phyloP scores from a whole-genome alignment of 2,329 filamentous ascomycete genomes.

The Fusarium bactridioides region DNA sequence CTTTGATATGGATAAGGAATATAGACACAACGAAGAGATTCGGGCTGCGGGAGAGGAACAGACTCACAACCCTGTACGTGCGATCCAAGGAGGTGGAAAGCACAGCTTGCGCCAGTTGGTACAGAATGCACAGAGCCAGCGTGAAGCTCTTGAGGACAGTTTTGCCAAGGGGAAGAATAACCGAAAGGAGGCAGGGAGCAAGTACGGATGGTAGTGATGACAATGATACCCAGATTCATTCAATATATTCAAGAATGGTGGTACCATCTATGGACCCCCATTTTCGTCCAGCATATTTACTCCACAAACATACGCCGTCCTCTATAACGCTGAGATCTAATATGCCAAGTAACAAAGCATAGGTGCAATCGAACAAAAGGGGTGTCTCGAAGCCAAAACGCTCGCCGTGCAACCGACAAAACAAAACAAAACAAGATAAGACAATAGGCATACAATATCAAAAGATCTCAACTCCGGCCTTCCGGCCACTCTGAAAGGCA shows the following conservation, averaged over 20 bases:
- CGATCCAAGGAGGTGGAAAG: constrained; percentile 79
- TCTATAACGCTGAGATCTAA: constrained; percentile 17
- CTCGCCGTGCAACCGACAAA: constrained; percentile 10
- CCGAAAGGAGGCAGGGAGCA: constrained; percentile 79
- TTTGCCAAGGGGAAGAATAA: constrained; percentile 84
- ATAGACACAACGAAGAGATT: constrained; percentile 81
- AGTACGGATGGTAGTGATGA: constrained; percentile 77
- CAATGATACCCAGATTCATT: constrained; percentile 36
- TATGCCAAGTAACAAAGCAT: constrained; percentile 5
- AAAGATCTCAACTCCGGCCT: constrained; percentile 55
- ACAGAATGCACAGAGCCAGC: constrained; percentile 80
- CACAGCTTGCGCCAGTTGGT: constrained; percentile 90
- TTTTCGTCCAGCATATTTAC: not conserved
- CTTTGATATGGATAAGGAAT: constrained; percentile 90
- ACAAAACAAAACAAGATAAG: not conserved
- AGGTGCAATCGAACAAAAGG: constrained; percentile 4
- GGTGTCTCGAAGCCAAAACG: constrained; percentile 18
- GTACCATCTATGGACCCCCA: not conserved
- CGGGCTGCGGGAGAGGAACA: constrained; percentile 74
- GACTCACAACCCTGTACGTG: constrained; percentile 83
- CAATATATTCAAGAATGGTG: constrained; percentile 13
- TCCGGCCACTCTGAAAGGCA: constrained; percentile 53
- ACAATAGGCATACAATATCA: constrained; percentile 6
- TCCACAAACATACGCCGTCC: constrained; percentile 2
- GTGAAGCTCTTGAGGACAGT: constrained; percentile 88